Evolutionary conservation across 2,329 filamentous ascomycete genomes (phyloP).

Genomic region (Colletotrichum paranaense): DNA sequence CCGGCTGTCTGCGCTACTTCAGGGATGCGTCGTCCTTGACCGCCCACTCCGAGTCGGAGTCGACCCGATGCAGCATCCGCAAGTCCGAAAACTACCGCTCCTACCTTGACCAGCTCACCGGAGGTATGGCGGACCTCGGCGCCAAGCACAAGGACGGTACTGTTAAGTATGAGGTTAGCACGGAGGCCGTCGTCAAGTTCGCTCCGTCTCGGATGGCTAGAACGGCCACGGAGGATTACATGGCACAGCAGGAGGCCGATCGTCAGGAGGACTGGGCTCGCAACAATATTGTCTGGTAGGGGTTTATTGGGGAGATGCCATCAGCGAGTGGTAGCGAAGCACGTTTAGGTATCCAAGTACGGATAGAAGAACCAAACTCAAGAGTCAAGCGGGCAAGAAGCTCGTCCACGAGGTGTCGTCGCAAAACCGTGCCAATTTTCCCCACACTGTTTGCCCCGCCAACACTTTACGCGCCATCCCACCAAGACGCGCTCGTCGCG

Average conservation of each 20-base stretch:
- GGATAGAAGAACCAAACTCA: neutral
- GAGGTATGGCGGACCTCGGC: conserved; percentile 48
- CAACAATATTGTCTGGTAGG: conserved; percentile 24
- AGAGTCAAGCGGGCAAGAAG: no score
- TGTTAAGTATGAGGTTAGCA: conserved; percentile 44
- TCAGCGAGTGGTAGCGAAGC: neutral
- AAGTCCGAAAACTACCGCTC: conserved; percentile 50
- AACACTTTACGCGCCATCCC: conserved; percentile 30
- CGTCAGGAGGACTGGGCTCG: conserved; percentile 9
- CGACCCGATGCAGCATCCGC: conserved; percentile 55
- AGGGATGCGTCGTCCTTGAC: conserved; percentile 54
- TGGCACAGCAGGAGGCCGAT: conserved; percentile 11
- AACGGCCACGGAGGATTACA: conserved; percentile 4
- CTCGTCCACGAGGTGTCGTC: neutral
- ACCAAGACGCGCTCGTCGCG: conserved; percentile 22
- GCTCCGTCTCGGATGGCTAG: conserved; percentile 8
- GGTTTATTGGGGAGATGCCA: no score
- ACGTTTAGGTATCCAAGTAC: neutral
- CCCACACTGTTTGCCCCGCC: conserved; percentile 12
- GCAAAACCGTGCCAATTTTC: neutral
- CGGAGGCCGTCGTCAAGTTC: conserved; percentile 33
- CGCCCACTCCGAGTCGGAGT: conserved; percentile 60
- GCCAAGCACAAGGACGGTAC: conserved; percentile 48
- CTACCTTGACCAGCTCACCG: conserved; percentile 53
- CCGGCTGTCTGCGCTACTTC: conserved; percentile 56